phyloP scores from a whole-genome alignment of 495 filamentous ascomycete species.

The Evansstolkia leycettana region DNA sequence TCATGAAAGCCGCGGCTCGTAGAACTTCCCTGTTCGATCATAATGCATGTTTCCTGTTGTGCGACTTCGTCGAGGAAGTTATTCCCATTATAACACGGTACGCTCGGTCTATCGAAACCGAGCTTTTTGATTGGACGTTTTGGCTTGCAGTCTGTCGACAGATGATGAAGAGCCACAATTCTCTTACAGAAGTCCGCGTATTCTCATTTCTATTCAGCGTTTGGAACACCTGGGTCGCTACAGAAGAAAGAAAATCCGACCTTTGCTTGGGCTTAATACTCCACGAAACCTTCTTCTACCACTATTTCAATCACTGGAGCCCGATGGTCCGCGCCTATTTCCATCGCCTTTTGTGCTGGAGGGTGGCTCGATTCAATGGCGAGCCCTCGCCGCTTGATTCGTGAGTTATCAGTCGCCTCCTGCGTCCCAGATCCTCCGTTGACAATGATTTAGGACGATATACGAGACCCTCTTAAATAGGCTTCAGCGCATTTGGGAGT shows the following conservation, averaged over 20 bases:
- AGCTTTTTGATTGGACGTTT: conserved; percentile 67
- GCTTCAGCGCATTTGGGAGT: conserved; percentile 62
- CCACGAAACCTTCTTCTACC: conserved; percentile 64
- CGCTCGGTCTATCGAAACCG: conserved; percentile 32
- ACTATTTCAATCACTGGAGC: conserved; percentile 93
- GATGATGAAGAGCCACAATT: conserved; percentile 83
- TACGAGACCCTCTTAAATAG: conserved; percentile 57
- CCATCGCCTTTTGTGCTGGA: conserved; percentile 89
- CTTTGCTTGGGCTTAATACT: conserved; percentile 74
- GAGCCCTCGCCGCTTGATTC: conserved; percentile 52
- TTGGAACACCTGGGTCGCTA: conserved; percentile 62
- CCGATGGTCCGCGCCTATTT: conserved; percentile 96
- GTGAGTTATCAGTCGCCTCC: conserved; percentile 36
- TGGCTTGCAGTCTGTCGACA: conserved; percentile 77
- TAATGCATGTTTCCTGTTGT: conserved; percentile 80
- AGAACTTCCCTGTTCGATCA: conserved; percentile 76
- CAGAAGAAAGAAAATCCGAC: conserved; percentile 54
- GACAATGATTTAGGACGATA: conserved; percentile 30
- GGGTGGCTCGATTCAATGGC: conserved; percentile 67
- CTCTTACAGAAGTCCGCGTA: conserved; percentile 82
- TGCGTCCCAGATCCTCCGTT: not conserved
- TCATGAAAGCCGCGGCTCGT: conserved; percentile 62
- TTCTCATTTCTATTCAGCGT: conserved; percentile 74
- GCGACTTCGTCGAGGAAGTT: conserved; percentile 82
- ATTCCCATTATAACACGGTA: conserved; percentile 49